phyloP scores from a whole-genome alignment of 306 rosid genomes.

The Prunus fruticosa region DNA sequence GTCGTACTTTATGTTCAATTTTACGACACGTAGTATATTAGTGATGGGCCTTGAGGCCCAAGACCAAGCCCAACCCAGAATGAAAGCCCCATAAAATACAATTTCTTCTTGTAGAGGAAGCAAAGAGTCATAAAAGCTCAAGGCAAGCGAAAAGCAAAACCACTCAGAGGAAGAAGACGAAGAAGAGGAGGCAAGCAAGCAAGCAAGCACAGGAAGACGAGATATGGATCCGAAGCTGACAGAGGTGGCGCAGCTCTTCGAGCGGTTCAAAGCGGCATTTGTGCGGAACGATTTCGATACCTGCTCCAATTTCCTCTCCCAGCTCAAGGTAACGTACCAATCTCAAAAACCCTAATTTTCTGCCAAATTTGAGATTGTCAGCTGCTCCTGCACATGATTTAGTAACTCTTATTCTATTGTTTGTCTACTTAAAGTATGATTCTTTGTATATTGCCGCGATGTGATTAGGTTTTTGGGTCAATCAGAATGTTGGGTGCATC shows the following conservation, averaged over 20 bases:
- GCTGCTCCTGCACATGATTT: not conserved
- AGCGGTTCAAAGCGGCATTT: constrained; percentile 76
- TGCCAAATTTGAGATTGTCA: not conserved
- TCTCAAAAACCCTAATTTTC: constrained; percentile 38
- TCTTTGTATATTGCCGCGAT: not conserved
- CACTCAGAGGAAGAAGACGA: constrained; percentile 8
- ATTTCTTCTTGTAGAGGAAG: constrained; percentile 31
- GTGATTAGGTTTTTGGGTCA: not conserved
- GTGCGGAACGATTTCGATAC: constrained; percentile 56
- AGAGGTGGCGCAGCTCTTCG: constrained; percentile 71
- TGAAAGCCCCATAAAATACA: not conserved
- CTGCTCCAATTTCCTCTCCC: constrained; percentile 49
- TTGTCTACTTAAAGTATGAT: not conserved
- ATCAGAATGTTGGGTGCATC: not conserved
- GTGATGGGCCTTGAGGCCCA: not conserved
- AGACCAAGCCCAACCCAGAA: not conserved
- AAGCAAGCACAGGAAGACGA: not conserved
- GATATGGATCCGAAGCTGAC: constrained; percentile 77
- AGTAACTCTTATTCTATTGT: not conserved
- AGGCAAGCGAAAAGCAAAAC: not conserved
- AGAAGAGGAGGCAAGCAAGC: not conserved
- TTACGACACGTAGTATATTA: not conserved
- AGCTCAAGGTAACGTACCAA: constrained; percentile 62
- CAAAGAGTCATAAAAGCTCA: not conserved
- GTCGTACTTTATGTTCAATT: not conserved